phyloP scores from a whole-genome alignment of 495 filamentous ascomycete genomes.

The Penicillium turbatum region DNA sequence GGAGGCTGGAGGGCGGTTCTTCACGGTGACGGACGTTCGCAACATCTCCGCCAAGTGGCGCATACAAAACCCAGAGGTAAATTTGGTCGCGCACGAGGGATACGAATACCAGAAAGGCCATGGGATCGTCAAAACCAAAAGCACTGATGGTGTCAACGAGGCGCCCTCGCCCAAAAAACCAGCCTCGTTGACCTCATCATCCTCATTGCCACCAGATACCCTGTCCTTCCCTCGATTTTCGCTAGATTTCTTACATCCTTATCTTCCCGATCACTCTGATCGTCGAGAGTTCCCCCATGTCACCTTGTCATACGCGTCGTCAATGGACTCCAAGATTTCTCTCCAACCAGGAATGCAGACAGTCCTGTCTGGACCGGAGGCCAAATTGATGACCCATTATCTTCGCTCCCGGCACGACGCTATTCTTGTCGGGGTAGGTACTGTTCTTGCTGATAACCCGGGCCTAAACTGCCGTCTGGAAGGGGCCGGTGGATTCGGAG shows the following conservation, averaged over 20 bases:
- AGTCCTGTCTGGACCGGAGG: conserved; percentile 69
- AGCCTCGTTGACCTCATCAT: conserved; percentile 17
- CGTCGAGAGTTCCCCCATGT: conserved; percentile 44
- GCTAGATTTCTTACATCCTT: conserved; percentile 45
- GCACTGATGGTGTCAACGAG: conserved; percentile 13
- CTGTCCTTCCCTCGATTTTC: conserved; percentile 42
- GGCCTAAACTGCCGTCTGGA: conserved; percentile 72
- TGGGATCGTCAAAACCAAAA: conserved; percentile 41
- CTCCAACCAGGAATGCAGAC: conserved; percentile 72
- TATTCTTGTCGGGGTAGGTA: conserved; percentile 80
- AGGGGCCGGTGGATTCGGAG: conserved; percentile 50
- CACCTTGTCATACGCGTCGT: conserved; percentile 87
- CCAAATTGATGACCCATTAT: conserved; percentile 90
- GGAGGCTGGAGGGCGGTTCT: conserved; percentile 48
- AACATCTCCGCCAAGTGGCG: conserved; percentile 52
- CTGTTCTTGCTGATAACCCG: conserved; percentile 80
- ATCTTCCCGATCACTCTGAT: conserved; percentile 37
- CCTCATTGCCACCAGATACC: conserved; percentile 40
- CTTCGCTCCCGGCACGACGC: conserved; percentile 77
- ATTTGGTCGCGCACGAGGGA: conserved; percentile 45
- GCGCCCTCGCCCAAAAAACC: conserved; percentile 10
- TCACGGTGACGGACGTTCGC: conserved; percentile 49
- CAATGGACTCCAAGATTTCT: conserved; percentile 76
- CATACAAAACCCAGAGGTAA: conserved; percentile 46
- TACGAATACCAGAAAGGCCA: conserved; percentile 51